Evolutionary conservation across 1,284 basidiomycete genomes (phyloP).

Genomic region (Cystobasidiaceae sp.): DNA sequence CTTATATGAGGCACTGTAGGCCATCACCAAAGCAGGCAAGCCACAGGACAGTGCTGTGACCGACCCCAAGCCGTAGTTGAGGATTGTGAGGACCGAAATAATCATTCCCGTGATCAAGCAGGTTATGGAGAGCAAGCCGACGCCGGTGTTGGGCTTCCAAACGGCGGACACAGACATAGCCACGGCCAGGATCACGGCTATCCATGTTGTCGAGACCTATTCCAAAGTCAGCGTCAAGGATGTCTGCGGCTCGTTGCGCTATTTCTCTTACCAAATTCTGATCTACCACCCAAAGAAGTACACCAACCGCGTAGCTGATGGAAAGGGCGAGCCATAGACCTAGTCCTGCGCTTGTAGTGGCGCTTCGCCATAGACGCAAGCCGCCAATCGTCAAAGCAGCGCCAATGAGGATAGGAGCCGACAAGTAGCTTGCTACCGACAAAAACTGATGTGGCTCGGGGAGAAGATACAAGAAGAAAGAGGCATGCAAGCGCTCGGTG

Average conservation of each 20-base stretch:
- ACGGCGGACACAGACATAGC: too few relatives aligned
- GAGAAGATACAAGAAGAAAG: conserved; percentile 89
- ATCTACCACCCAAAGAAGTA: too few relatives aligned
- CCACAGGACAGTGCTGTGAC: conserved; percentile 38
- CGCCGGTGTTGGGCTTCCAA: too few relatives aligned
- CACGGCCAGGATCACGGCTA: too few relatives aligned
- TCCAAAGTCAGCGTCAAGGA: too few relatives aligned
- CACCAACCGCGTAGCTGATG: conserved; percentile 34
- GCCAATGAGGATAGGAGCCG: conserved; percentile 73
- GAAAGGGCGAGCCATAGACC: conserved; percentile 55
- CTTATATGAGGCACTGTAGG: neutral
- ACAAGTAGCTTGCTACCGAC: conserved; percentile 82
- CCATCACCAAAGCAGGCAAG: conserved; percentile 18
- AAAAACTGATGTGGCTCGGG: conserved; percentile 69
- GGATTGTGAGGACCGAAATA: conserved; percentile 73
- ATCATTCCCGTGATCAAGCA: conserved; percentile 73
- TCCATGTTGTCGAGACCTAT: too few relatives aligned
- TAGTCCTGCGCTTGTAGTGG: conserved; percentile 50
- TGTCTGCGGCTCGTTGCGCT: too few relatives aligned
- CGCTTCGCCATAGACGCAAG: conserved; percentile 63
- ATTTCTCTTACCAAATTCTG: too few relatives aligned
- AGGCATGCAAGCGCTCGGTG: conserved; percentile 86
- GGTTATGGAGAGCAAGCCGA: conserved; percentile 64
- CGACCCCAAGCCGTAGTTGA: conserved; percentile 54
- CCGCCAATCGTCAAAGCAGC: conserved; percentile 76